phyloP scores from a whole-genome alignment of 2,329 filamentous ascomycete genomes.

The Epichloe gansuensis region DNA sequence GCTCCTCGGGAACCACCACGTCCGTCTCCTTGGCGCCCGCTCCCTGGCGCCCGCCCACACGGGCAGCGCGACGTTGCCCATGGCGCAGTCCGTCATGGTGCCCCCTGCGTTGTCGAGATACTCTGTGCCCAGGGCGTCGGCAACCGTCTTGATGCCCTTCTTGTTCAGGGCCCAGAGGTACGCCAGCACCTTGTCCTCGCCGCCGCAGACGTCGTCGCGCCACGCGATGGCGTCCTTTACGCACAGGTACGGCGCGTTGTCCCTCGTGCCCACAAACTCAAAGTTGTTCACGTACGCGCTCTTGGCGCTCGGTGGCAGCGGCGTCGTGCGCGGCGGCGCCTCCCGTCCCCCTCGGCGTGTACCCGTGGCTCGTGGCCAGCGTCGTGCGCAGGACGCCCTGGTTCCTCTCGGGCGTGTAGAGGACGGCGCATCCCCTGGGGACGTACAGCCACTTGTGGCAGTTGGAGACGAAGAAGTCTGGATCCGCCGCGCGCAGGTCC shows the following conservation, averaged over 20 bases:
- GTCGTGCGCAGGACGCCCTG: constrained; percentile 64
- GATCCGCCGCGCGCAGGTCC: constrained; percentile 52
- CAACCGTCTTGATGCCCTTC: constrained; percentile 48
- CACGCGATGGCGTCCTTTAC: constrained; percentile 61
- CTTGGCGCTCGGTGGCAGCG: constrained; percentile 35
- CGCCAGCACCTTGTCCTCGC: constrained; percentile 54
- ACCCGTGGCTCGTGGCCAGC: constrained; percentile 72
- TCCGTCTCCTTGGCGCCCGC: constrained; percentile 17
- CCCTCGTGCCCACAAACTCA: constrained; percentile 64
- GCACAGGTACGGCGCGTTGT: constrained; percentile 60
- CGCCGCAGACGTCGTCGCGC: constrained; percentile 55
- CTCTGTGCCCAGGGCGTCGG: constrained; percentile 53
- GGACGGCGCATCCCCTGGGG: constrained; percentile 67
- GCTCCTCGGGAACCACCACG: constrained; percentile 17
- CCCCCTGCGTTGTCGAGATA: constrained; percentile 54
- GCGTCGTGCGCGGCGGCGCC: constrained; percentile 17
- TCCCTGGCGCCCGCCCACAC: constrained; percentile 28
- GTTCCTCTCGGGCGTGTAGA: constrained; percentile 67
- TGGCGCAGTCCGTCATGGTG: constrained; percentile 52
- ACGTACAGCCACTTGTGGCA: constrained; percentile 84
- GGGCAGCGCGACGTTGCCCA: constrained; percentile 66
- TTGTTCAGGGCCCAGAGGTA: constrained; percentile 54
- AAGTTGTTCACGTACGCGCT: constrained; percentile 58
- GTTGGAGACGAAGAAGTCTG: constrained; percentile 82
- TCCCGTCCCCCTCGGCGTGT: constrained; percentile 32